phyloP scores from a whole-genome alignment of 805 yeast species.

The Nakazawaea holstii region DNA sequence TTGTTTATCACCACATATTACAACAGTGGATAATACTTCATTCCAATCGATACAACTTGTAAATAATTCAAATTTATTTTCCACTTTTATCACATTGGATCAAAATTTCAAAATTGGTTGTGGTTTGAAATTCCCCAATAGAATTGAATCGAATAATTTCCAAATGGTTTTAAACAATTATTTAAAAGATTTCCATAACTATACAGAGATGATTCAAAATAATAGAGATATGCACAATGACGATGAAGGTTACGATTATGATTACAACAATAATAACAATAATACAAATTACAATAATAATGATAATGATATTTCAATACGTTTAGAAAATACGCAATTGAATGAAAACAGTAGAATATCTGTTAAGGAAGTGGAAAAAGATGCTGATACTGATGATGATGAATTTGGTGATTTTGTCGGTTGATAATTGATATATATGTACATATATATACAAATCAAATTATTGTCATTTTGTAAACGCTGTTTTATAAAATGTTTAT shows the following conservation, averaged over 20 bases:
- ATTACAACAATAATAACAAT: not conserved
- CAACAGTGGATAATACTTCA: constrained; percentile 5
- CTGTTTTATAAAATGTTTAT: no score
- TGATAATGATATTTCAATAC: not conserved
- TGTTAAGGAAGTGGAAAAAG: no score
- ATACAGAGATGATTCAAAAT: constrained; percentile 4
- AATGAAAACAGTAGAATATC: no score
- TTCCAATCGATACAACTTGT: constrained; percentile 9
- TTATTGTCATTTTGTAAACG: no score
- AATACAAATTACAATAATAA: not conserved
- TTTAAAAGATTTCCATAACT: constrained; percentile 6
- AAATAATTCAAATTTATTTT: constrained; percentile 1
- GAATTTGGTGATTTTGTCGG: constrained; percentile 26
- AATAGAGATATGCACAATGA: not conserved
- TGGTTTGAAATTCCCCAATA: constrained; percentile 10
- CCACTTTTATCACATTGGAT: not conserved
- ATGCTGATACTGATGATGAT: constrained; percentile 14
- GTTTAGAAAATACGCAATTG: not conserved
- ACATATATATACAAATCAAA: constrained; percentile 3
- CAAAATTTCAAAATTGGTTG: constrained; percentile 3
- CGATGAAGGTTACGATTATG: not conserved
- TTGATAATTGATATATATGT: not conserved
- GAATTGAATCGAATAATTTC: constrained; percentile 6
- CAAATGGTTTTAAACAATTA: constrained; percentile 2
- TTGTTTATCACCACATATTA: constrained; percentile 4